These are phyloP conservation scores for Leishmania braziliensis DNA, from an alignment of 208 protist genomes.

Conservation along the genomic window DNA sequence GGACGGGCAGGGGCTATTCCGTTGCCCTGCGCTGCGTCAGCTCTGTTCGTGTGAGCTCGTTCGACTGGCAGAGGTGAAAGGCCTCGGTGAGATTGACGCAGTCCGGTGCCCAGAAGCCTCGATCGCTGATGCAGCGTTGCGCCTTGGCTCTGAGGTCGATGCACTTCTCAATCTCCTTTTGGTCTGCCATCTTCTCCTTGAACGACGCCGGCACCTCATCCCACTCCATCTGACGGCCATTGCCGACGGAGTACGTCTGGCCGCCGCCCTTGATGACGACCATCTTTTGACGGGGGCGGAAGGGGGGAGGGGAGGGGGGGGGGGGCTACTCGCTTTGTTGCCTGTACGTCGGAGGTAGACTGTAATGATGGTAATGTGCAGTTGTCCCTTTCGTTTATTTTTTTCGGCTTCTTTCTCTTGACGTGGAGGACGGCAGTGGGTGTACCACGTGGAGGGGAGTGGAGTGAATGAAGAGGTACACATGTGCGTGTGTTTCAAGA, in stretches of 20 bases:
- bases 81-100: slow-evolving; percentile 70
- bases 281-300: slow-evolving; percentile 30
- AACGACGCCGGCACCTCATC: slow-evolving; percentile 78
- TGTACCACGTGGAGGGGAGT: background rate
- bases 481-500: background rate
- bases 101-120: slow-evolving; percentile 66
- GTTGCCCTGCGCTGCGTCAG: slow-evolving; percentile 27
- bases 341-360: background rate
- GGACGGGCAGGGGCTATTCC: background rate
- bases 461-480: background rate
- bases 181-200: slow-evolving; percentile 61
- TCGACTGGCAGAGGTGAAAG: slow-evolving; percentile 77
- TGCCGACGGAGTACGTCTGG: slow-evolving; percentile 70
- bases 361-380: background rate
- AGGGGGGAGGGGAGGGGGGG: slow-evolving; percentile 11
- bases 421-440: background rate
- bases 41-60: slow-evolving; percentile 55
- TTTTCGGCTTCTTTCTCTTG: background rate
- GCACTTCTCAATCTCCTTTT: slow-evolving; percentile 77
- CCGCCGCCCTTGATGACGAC: slow-evolving; percentile 83
- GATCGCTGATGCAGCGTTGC: slow-evolving; percentile 71
- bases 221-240: slow-evolving; percentile 77
- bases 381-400: background rate
- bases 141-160: slow-evolving; percentile 58
- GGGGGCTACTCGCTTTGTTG: background rate